Percentiles rank a stretch among this genome's conserved stretches.
phyloP scores from a whole-genome alignment of 306 rosid genomes.

The Chamaecrista fasciculata region DNA sequence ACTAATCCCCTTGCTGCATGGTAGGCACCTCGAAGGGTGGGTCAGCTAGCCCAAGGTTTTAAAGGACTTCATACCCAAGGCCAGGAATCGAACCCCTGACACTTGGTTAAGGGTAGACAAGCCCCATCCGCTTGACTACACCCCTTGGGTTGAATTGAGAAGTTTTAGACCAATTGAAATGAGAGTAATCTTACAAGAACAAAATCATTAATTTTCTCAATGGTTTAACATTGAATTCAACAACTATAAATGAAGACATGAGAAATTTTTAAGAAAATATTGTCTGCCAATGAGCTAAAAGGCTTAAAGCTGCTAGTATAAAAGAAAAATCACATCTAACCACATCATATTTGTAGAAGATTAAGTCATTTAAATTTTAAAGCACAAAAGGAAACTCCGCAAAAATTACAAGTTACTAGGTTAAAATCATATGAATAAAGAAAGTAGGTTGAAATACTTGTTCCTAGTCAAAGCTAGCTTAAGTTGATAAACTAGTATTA shows the following conservation, averaged over 20 bases:
- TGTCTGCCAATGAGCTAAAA: background rate
- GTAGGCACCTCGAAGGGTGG: too few relatives aligned
- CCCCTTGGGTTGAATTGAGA: too few relatives aligned
- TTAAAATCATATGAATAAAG: constrained; percentile 11
- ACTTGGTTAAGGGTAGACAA: too few relatives aligned
- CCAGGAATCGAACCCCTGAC: too few relatives aligned
- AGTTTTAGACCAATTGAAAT: too few relatives aligned
- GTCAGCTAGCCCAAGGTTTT: too few relatives aligned
- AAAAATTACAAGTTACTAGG: background rate
- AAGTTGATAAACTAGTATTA: constrained; percentile 4
- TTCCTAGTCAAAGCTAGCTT: background rate
- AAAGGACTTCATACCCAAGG: too few relatives aligned
- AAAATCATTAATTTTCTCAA: too few relatives aligned
- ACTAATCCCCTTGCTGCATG: too few relatives aligned
- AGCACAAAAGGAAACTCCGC: background rate
- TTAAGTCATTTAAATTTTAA: background rate
- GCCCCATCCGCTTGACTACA: too few relatives aligned
- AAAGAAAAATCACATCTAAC: background rate
- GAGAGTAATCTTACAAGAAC: too few relatives aligned
- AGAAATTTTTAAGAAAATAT: background rate
- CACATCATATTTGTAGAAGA: background rate
- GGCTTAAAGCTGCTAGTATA: background rate
- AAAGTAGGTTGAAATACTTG: constrained; percentile 5
- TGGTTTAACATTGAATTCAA: constrained; percentile 8
- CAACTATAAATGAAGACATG: background rate